Conservation (phyloP, 2,329 filamentous ascomycete species). For the Alternaria angustiovoidea region DNA sequence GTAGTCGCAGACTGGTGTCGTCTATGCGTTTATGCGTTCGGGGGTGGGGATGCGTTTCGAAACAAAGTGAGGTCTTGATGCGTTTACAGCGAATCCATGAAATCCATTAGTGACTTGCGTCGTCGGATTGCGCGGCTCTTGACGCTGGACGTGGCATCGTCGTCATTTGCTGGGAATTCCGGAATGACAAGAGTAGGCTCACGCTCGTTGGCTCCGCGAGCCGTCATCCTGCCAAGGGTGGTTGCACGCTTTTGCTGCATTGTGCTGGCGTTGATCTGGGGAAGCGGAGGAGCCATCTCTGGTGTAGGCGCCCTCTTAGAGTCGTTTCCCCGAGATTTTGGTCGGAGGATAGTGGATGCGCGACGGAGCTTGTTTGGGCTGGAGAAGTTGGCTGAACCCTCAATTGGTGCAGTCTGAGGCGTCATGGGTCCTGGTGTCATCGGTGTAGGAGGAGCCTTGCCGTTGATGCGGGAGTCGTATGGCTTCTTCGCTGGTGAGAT, state of each 20-base stretch:
- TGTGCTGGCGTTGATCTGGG: conserved; percentile 24
- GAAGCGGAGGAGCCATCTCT: conserved; percentile 34
- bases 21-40: conserved; percentile 24
- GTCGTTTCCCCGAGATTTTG: conserved; percentile 31
- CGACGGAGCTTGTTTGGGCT: conserved; percentile 40
- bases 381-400: conserved; percentile 27
- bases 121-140: conserved; percentile 44
- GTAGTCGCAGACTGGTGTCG: conserved; percentile 3
- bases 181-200: conserved; percentile 46
- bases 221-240: conserved; percentile 36
- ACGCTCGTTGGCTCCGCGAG: conserved; percentile 48
- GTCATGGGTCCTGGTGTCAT: conserved; percentile 40
- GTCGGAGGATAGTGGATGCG: conserved; percentile 42
- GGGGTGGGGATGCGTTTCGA: conserved; percentile 18
- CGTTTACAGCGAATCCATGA: conserved; percentile 34
- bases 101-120: conserved; percentile 50
- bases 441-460: conserved; percentile 38
- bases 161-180: conserved; percentile 37
- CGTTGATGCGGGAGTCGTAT: conserved; percentile 39
- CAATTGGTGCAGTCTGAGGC: conserved; percentile 43
- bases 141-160: conserved; percentile 21
- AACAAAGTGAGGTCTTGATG: conserved; percentile 23
- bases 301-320: conserved; percentile 29
- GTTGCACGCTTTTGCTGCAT: conserved; percentile 26
- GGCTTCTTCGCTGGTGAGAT: conserved; percentile 46